Percentiles rank a stretch among this genome's conserved stretches.
These are phyloP conservation scores for Tripterygium wilfordii DNA, from an alignment of 177 flowering plant species.

Conservation along the genomic window DNA sequence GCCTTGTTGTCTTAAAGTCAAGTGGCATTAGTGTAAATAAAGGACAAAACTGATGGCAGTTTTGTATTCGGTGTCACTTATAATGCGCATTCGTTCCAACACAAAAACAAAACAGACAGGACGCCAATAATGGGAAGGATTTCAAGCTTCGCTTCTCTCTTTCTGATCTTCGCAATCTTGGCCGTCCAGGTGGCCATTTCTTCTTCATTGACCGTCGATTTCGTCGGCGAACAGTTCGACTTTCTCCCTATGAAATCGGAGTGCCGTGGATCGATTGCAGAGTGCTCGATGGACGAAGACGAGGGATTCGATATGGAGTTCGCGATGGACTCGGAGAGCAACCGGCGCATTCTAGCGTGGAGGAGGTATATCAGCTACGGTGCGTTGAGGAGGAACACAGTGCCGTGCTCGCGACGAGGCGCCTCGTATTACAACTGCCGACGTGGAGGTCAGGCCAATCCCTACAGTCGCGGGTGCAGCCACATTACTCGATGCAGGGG, in stretches of 20 bases:
- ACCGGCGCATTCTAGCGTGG: constrained; percentile 37
- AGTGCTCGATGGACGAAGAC: constrained; percentile 15
- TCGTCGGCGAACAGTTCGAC: constrained; percentile 9
- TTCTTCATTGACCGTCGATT: constrained; percentile 15
- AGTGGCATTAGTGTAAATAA: constrained; percentile 13
- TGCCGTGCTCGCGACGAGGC: constrained; percentile 50
- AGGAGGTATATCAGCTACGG: constrained; percentile 44
- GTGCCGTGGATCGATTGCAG: constrained; percentile 23
- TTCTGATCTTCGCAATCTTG: constrained; percentile 12
- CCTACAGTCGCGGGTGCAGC: constrained; percentile 52
- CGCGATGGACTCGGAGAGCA: constrained; percentile 37
- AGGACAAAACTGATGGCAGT: constrained; percentile 3
- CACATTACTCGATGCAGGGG: constrained; percentile 36
- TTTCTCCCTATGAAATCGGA: constrained; percentile 10
- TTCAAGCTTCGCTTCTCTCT: background rate
- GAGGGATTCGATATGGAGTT: constrained; percentile 16
- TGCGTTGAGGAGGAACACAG: constrained; percentile 41
- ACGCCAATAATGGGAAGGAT: no score
- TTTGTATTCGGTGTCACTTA: constrained; percentile 2
- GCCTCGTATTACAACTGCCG: constrained; percentile 54
- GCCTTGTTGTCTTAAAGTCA: constrained; percentile 1
- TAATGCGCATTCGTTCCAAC: background rate
- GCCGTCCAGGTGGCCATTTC: constrained; percentile 11
- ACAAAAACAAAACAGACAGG: no score
- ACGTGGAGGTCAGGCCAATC: constrained; percentile 41